These are phyloP conservation scores for Vicia sativa DNA, from an alignment of 306 rosid species.

Conservation along the genomic window DNA sequence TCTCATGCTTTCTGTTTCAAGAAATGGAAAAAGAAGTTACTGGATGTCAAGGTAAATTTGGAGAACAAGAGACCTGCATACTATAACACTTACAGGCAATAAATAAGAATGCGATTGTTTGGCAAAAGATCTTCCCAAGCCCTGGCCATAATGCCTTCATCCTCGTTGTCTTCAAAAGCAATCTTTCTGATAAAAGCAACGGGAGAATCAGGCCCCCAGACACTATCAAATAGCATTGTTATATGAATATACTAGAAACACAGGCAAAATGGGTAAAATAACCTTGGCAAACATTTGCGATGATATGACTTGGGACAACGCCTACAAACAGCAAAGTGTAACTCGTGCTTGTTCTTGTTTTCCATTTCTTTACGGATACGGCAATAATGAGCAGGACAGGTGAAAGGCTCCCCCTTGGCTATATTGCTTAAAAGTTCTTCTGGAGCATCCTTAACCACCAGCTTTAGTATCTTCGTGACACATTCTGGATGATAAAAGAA, in stretches of 20 bases:
- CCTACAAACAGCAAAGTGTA: constrained; percentile 89
- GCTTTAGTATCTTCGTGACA: constrained; percentile 59
- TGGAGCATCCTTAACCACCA: constrained; percentile 50
- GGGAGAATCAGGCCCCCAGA: constrained; percentile 41
- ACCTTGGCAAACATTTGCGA: constrained; percentile 93
- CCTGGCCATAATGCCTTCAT: constrained; percentile 50
- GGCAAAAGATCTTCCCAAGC: constrained; percentile 87
- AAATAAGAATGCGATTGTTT: constrained; percentile 74
- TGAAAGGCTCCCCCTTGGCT: constrained; percentile 67
- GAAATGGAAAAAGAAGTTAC: constrained; percentile 30
- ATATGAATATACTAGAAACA: neutral
- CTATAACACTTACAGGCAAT: constrained; percentile 75
- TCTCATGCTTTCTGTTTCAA: constrained; percentile 73
- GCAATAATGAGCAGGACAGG: constrained; percentile 87
- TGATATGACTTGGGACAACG: constrained; percentile 95
- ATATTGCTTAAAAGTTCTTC: constrained; percentile 64
- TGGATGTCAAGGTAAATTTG: constrained; percentile 34
- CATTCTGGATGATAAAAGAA: constrained; percentile 86
- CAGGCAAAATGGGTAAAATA: constrained; percentile 26
- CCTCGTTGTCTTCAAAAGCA: constrained; percentile 54
- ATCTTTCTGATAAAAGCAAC: constrained; percentile 64
- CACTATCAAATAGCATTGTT: constrained; percentile 7
- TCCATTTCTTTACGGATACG: constrained; percentile 75
- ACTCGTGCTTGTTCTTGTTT: constrained; percentile 55
- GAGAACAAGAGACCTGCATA: constrained; percentile 19